Evolutionary conservation across 2,329 filamentous ascomycete genomes (phyloP).

Genomic region (Apiospora hydei): DNA sequence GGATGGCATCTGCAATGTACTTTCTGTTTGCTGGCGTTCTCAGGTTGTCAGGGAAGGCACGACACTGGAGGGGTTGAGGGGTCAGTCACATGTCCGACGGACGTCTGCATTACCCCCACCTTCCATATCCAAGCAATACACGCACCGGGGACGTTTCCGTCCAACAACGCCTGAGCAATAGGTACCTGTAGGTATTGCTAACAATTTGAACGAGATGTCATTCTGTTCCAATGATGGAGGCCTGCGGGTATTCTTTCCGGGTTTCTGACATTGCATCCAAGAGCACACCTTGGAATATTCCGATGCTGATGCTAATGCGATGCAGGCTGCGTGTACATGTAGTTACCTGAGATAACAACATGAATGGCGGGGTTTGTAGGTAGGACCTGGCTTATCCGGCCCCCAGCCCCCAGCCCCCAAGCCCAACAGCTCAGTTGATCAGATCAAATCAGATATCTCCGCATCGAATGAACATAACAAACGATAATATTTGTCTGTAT

Average conservation of each 20-base stretch:
- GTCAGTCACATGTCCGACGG: neutral
- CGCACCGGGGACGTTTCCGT: neutral
- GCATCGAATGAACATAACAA: neutral
- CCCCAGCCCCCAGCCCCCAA: neutral
- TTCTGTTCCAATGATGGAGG: neutral
- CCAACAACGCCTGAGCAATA: neutral
- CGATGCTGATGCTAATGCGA: too few species aligned
- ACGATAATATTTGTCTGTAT: neutral
- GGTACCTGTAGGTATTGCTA: neutral
- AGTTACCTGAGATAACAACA: neutral
- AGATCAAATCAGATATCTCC: neutral
- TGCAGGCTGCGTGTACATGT: neutral
- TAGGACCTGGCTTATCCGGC: neutral
- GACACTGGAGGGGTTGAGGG: neutral
- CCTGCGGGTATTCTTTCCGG: neutral
- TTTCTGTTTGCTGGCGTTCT: neutral
- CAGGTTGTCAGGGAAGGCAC: neutral
- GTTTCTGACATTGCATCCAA: neutral
- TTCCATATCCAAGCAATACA: neutral
- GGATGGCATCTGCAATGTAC: neutral
- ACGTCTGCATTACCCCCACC: neutral
- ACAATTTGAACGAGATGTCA: neutral
- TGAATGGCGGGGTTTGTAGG: neutral
- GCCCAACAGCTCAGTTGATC: neutral
- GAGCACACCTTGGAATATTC: too few species aligned